Percentiles rank a stretch among this genome's conserved stretches.
Conservation (phyloP, 148 eudicot genomes). For the Spergularia marina region DNA sequence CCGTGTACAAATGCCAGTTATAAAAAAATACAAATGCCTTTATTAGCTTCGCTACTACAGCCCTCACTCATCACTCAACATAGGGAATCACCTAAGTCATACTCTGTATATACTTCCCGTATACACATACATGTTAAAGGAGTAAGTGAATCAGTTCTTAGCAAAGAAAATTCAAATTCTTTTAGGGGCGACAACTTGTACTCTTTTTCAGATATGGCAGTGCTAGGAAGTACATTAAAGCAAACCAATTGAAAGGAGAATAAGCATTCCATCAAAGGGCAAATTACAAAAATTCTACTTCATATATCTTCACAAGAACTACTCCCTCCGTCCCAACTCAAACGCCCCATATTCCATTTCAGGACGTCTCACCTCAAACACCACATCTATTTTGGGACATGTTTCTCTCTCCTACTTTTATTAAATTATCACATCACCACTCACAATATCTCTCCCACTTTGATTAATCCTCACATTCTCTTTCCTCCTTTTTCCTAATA, state of each 20-base stretch:
- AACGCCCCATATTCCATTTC: no score
- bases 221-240: not conserved
- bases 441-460: no score
- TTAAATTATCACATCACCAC: no score
- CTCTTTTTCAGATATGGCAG: not conserved
- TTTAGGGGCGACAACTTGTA: not conserved
- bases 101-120: not conserved
- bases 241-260: not conserved
- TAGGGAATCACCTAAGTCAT: not conserved
- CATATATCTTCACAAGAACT: no score
- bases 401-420: no score
- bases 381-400: no score
- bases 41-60: not conserved
- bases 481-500: no score
- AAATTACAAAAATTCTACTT: no score
- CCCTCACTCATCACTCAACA: constrained; percentile 2
- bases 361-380: no score
- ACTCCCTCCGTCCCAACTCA: no score
- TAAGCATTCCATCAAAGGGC: no score
- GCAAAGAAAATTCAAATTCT: not conserved
- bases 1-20: constrained; percentile 7
- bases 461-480: no score
- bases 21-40: not conserved
- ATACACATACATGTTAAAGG: not conserved
- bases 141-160: not conserved